Base-by-base conservation (phyloP, 306 rosid genomes). In the Elaeagnus macrophylla region DNA sequence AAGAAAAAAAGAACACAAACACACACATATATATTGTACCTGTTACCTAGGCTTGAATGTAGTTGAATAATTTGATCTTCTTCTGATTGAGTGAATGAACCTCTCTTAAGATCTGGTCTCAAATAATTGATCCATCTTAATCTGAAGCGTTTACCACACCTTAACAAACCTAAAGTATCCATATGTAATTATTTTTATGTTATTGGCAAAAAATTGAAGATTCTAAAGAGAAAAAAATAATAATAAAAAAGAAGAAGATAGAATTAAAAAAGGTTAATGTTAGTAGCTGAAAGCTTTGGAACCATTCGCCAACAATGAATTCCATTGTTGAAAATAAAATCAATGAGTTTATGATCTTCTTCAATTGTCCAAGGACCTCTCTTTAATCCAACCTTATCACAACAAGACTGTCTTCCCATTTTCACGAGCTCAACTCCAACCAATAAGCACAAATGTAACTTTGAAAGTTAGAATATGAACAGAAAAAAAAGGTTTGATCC, bases 111-210 rank as follows among this genome's bases (percentile, higher is more conserved):
- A 75, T 81, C 97, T 8, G 97, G 97, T 62, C 95, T 79, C 15
- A 89, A 61, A 73, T 89, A 89, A 73, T 89, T 89, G 37, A 86
- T 83, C 97, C 95, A 89, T 76, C 97, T 86, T 37, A 90, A 64
- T 72, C 97, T 81, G 55, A 95, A 86, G 57, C 97, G 83, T 68
- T 89, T 89, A 39, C 97, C 95, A 73, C 97, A 89, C 74, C 97
- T 79, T 15, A 77, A 69, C 62, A 90, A 74, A 41, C 94, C 97
- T 90, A 69, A 36, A 65, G 19, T 17, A 52, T 53, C 40, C 48
- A 39, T 3, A 57, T 6, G 13, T 4, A 8, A n/a, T 40, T 12
- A 43, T 1, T 2, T 8, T 13, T n/a, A 3, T 1, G 1, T 16
- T 3, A 39, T 54, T 9, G 5, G 15, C 10, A 37, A 37, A 15